Base-by-base conservation (phyloP, 2,329 filamentous ascomycete species). In the Xylaria sp. region DNA sequence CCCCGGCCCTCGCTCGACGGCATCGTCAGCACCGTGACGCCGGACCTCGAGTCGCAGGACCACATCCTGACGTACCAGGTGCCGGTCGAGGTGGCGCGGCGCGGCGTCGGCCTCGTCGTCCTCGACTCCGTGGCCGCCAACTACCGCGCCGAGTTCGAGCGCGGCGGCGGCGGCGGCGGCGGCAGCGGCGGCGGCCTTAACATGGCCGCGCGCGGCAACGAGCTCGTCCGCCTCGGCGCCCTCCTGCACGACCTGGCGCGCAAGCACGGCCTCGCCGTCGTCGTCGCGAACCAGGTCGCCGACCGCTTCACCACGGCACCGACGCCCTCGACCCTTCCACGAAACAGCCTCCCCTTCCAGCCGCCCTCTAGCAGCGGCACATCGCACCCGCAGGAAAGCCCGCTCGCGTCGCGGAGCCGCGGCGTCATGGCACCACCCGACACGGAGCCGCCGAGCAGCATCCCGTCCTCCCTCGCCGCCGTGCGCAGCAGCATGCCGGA, bases 91-190 rank as follows among this genome's bases (percentile, higher is more conserved):
- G 85, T 96, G 18, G 77, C 83, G 60, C 84, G 90, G 43, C 86
- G 91, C 71, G 81, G 87, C 57, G 79, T 96, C 48, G 91, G 93
- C 2, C 81, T 99, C 1, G 75, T 99, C 1, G 82, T 97, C 13
- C 76, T 99, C 26, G 94, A 99, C 75, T 96, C 90, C 4, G 88
- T 99, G 22, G 92, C 94, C 0, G 92, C 94, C 55, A 99, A 99
- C 73, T 99, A 94, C 72, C 88, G 94, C 60, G 92, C 91, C 45
- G 93, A 97, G 71, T 94, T 92, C 65, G 89, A 92, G 63, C 81
- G 85, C 51, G 73, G 75, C 22, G 72, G 67, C 58, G 73, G 75
- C 22, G 72, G 67, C 58, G 65, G 76, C 55, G 67, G 70, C 58
- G 69, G 71, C 58, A 74, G 75, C 44, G 70, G 71, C 48, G 71